Base-by-base conservation (phyloP, 345 rosid genomes). In the Corchorus capsularis region DNA sequence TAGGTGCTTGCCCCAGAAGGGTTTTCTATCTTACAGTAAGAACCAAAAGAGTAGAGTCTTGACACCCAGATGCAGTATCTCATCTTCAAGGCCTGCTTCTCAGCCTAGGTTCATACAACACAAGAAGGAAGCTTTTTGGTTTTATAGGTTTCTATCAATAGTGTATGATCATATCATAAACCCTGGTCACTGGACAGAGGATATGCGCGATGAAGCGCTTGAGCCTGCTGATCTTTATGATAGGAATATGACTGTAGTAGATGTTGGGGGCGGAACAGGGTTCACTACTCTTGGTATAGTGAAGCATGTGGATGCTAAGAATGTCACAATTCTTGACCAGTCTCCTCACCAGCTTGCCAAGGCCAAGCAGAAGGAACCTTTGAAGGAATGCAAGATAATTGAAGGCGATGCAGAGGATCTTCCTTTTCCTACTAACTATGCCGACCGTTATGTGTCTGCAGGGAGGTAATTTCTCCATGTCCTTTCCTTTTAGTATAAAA, bases 271-370 rank as follows among this genome's bases (percentile, higher is more conserved):
- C 10, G 98, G 99, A 8, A 96, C 99, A 49, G 99, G 99, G 47
- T 96, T 96, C 82, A 90, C 99, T 19, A 93, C 98, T 69, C 71
- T 96, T 76, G 99, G 99, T 2, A 96, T 96, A 69, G 98, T 93
- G 52, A 93, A 96, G 85, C 94, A 90, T 27, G 98, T 93, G 59
- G 95, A 90, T 57, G 97, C 99, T n/a, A 91, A 93, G 85, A 96
- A 92, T 77, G 98, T 96, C 37, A 93, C 98, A 0, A 93, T 96
- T 75, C 94, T 96, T 3, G 98, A 96, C 79, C 99, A 93, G 86
- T 93, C 99, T n/a, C 97, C 99, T 0, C 99, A 96, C 81, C 99
- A 93, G 91, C 96, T 96, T n/a, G 97, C 93, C 12, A 93, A 91
- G 87, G 99, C 98, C 12, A 93, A 84, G 92, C 85, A 90, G 81